phyloP scores from a whole-genome alignment of 108 stramenopile genomes.

The Cyclotella choctawhatcheeana region DNA sequence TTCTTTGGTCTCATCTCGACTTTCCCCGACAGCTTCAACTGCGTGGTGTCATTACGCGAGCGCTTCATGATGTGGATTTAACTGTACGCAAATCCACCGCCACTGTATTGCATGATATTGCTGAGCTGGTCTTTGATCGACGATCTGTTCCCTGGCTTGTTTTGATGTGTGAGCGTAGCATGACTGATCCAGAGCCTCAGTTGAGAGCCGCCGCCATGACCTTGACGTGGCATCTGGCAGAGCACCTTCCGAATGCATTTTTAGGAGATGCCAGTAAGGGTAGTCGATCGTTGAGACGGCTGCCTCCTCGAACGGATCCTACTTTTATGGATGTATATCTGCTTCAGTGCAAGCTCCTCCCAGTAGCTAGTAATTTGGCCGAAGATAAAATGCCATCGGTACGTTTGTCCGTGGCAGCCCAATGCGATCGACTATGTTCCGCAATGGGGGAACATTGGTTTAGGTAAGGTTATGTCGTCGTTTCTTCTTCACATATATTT shows the following conservation, averaged over 20 bases:
- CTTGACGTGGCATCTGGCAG: constrained; percentile 88
- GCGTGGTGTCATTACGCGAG: constrained; percentile 89
- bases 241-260: constrained; percentile 91
- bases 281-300: constrained; percentile 75
- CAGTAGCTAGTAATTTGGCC: constrained; percentile 86
- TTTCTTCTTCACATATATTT: too few species aligned
- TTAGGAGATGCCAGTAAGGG: constrained; percentile 89
- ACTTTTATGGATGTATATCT: constrained; percentile 90
- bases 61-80: constrained; percentile 89
- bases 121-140: constrained; percentile 83
- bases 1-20: constrained; percentile 88
- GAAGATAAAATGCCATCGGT: constrained; percentile 86
- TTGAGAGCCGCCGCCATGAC: constrained; percentile 90
- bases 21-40: constrained; percentile 92
- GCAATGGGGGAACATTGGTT: constrained; percentile 92
- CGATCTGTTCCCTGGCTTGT: constrained; percentile 89
- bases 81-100: constrained; percentile 88
- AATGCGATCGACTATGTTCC: constrained; percentile 84
- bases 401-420: constrained; percentile 85
- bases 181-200: constrained; percentile 93
- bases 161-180: constrained; percentile 90
- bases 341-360: constrained; percentile 88
- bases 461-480: too few species aligned
- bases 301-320: constrained; percentile 81
- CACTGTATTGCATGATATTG: constrained; percentile 87